Percentiles rank a stretch among this genome's conserved stretches.
These are phyloP conservation scores for Cytospora schulzeri DNA, from an alignment of 2,329 filamentous ascomycete genomes.

Conservation along the genomic window DNA sequence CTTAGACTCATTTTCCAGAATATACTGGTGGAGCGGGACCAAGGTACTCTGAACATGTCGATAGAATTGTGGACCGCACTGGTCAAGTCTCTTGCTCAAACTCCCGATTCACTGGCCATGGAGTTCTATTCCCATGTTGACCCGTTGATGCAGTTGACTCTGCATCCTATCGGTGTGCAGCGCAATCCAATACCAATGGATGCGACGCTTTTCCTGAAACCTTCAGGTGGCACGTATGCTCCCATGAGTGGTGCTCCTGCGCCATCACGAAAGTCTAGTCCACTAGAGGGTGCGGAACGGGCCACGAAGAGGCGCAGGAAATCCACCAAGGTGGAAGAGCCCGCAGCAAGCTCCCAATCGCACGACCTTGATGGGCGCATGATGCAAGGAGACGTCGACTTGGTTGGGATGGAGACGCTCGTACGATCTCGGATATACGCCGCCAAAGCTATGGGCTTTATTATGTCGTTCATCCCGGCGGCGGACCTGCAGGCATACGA, in stretches of 20 bases:
- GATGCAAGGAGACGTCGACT: constrained; percentile 94
- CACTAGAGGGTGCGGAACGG: constrained; percentile 60
- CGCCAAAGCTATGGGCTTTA: constrained; percentile 80
- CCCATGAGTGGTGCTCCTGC: constrained; percentile 48
- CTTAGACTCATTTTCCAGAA: constrained; percentile 93
- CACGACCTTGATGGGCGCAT: constrained; percentile 98
- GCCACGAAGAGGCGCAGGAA: constrained; percentile 78
- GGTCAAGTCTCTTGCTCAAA: constrained; percentile 67
- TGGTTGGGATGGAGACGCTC: constrained; percentile 87
- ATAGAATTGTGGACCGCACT: constrained; percentile 85
- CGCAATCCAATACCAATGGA: constrained; percentile 94
- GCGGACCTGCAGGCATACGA: constrained; percentile 65
- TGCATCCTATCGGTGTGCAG: constrained; percentile 90
- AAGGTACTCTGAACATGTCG: constrained; percentile 78
- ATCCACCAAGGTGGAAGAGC: constrained; percentile 78
- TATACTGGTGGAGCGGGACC: constrained; percentile 87
- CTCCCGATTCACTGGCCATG: constrained; percentile 64
- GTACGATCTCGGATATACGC: constrained; percentile 88
- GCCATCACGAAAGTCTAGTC: constrained; percentile 52
- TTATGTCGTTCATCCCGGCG: constrained; percentile 77
- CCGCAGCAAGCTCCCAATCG: constrained; percentile 62
- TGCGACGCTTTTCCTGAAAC: constrained; percentile 83
- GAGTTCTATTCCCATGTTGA: constrained; percentile 77
- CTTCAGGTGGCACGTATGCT: constrained; percentile 83
- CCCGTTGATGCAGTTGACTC: constrained; percentile 78